phyloP scores from a whole-genome alignment of 495 filamentous ascomycete species.

The Penicillium steckii region DNA sequence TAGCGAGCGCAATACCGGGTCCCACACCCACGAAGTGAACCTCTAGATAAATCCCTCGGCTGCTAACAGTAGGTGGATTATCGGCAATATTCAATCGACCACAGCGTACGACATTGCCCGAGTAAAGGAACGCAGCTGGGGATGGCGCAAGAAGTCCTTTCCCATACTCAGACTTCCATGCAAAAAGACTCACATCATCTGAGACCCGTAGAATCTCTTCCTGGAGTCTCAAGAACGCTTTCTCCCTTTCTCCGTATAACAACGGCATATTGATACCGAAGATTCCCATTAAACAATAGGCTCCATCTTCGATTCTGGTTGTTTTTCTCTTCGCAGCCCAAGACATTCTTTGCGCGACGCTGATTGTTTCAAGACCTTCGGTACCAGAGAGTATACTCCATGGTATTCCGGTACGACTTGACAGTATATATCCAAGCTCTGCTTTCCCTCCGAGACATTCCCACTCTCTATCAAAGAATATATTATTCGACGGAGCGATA shows the following conservation, averaged over 20 bases:
- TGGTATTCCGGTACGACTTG: background rate
- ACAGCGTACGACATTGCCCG: no score
- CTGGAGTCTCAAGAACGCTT: conserved; percentile 34
- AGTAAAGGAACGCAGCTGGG: no score
- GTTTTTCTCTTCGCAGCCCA: background rate
- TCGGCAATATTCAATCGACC: no score
- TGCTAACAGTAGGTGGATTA: no score
- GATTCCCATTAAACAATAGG: conserved; percentile 44
- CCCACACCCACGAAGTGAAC: no score
- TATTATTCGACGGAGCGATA: conserved; percentile 12
- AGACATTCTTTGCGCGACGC: background rate
- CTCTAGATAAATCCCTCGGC: no score
- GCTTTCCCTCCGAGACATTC: background rate
- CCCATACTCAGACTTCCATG: no score
- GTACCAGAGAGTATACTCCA: background rate
- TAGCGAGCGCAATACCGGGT: no score
- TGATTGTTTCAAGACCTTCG: background rate
- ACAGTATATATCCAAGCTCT: background rate
- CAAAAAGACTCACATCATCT: conserved; percentile 7
- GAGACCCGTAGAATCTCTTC: conserved; percentile 24
- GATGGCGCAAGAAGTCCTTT: no score
- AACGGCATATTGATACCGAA: conserved; percentile 46
- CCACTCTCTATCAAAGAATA: conserved; percentile 23
- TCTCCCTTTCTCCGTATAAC: conserved; percentile 42
- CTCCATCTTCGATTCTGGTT: conserved; percentile 29